phyloP scores from a whole-genome alignment of 2,329 filamentous ascomycete genomes.

The Botrytis fabae region DNA sequence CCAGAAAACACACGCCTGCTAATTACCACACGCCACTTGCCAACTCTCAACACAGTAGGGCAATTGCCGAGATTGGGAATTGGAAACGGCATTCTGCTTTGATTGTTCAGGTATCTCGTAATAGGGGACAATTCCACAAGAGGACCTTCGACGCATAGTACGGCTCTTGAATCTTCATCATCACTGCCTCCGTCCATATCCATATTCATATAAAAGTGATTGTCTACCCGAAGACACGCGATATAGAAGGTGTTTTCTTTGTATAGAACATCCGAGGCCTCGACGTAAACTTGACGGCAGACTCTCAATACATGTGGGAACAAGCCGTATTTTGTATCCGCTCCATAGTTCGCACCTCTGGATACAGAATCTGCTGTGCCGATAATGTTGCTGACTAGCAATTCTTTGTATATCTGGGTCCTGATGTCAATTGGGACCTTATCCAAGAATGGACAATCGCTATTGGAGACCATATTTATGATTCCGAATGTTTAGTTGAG shows the following conservation, averaged over 20 bases:
- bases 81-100: neutral
- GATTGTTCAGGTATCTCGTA: slow-evolving; percentile 14
- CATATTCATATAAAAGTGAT: neutral
- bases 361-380: neutral
- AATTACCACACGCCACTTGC: slow-evolving; percentile 8
- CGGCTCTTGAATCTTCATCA: neutral
- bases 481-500: neutral
- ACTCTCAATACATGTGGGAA: slow-evolving; percentile 27
- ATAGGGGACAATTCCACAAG: slow-evolving; percentile 17
- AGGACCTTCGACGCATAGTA: neutral
- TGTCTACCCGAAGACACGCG: slow-evolving; percentile 2
- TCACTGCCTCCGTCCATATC: neutral
- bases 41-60: neutral
- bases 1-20: neutral
- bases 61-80: neutral
- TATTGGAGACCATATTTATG: neutral
- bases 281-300: slow-evolving; percentile 4
- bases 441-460: neutral
- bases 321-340: slow-evolving; percentile 4
- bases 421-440: slow-evolving; percentile 50
- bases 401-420: slow-evolving; percentile 50
- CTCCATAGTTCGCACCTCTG: neutral
- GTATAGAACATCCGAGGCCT: slow-evolving; percentile 45
- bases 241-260: slow-evolving; percentile 45
- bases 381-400: slow-evolving; percentile 24